Conservation (phyloP, 352 stramenopile species). For the Plasmopara viticola region DNA sequence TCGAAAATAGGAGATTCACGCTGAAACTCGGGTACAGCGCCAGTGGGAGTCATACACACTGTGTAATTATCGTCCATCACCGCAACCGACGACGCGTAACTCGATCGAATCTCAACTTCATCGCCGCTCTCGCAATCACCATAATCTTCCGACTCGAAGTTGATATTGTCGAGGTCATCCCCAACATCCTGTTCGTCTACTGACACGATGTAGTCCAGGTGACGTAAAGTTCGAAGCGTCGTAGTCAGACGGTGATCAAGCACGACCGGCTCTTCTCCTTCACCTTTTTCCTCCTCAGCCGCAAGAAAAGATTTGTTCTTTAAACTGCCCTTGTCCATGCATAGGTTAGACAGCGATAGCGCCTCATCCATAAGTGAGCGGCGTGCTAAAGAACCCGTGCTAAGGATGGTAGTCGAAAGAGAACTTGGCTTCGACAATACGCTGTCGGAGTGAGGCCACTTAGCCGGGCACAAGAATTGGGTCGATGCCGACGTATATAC, state of each 20-base stretch:
- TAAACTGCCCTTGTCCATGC: slow-evolving; percentile 13
- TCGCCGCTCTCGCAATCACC: slow-evolving; percentile 29
- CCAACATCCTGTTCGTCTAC: slow-evolving; percentile 29
- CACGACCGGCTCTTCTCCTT: slow-evolving; percentile 37
- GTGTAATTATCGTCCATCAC: slow-evolving; percentile 38
- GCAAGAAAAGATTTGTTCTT: slow-evolving; percentile 1
- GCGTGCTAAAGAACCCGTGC: slow-evolving; percentile 11
- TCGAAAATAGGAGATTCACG: slow-evolving; percentile 26
- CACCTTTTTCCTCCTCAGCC: slow-evolving; percentile 5
- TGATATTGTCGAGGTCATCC: slow-evolving; percentile 22
- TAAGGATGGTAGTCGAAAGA: slow-evolving; percentile 16
- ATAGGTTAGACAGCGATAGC: slow-evolving; percentile 39
- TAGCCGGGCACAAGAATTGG: slow-evolving; percentile 11
- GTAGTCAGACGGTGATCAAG: slow-evolving; percentile 37
- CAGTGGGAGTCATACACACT: slow-evolving; percentile 21
- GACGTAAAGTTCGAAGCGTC: slow-evolving; percentile 31
- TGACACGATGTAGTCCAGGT: slow-evolving; percentile 39
- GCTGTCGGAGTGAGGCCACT: slow-evolving; percentile 13
- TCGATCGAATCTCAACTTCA: slow-evolving; percentile 26
- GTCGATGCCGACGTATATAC: slow-evolving; percentile 21
- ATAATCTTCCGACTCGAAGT: slow-evolving; percentile 20
- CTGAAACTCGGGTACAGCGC: slow-evolving; percentile 13
- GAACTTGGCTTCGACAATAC: slow-evolving; percentile 17
- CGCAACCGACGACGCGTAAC: slow-evolving; percentile 49
- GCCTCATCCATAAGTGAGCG: slow-evolving; percentile 33